A percentile compares a stretch with the other conserved stretches of the same genome.
phyloP scores from a whole-genome alignment of 495 filamentous ascomycete genomes.

The Tuber magnatum region DNA sequence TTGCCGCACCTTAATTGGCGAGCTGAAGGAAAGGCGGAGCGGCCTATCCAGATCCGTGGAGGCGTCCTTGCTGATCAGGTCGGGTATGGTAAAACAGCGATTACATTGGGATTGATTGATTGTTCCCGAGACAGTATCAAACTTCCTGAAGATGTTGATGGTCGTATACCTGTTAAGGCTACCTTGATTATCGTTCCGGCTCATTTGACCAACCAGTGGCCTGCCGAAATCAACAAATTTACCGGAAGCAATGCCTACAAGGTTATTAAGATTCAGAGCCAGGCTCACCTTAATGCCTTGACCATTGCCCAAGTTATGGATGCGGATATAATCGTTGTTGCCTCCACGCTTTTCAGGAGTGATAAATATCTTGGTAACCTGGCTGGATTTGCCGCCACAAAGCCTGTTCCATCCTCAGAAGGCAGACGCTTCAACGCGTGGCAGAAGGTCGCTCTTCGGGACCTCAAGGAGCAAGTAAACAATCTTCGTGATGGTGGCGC shows the following conservation, averaged over 20 bases:
- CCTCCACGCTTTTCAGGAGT: conserved; percentile 47
- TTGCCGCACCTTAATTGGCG: conserved; percentile 56
- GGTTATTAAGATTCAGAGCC: conserved; percentile 45
- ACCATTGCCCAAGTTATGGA: conserved; percentile 47
- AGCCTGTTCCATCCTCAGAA: conserved; percentile 43
- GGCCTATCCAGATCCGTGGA: conserved; percentile 50
- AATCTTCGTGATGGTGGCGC: conserved; percentile 27
- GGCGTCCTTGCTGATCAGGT: conserved; percentile 71
- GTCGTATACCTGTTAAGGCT: conserved; percentile 52
- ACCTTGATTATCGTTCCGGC: conserved; percentile 63
- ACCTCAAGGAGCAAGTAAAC: conserved; percentile 46
- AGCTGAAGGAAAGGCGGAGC: conserved; percentile 53
- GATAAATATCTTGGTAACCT: conserved; percentile 49
- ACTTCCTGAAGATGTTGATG: conserved; percentile 31
- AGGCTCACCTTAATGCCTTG: conserved; percentile 41
- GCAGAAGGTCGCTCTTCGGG: conserved; percentile 46
- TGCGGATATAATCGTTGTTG: conserved; percentile 53
- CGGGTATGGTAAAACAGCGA: conserved; percentile 75
- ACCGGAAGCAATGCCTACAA: conserved; percentile 45
- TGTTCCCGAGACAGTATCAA: conserved; percentile 35
- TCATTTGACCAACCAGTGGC: conserved; percentile 63
- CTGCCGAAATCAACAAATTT: conserved; percentile 55
- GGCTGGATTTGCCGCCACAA: conserved; percentile 50
- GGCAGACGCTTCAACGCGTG: conserved; percentile 53
- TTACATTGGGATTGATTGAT: conserved; percentile 61